Percentiles rank a stretch among this genome's conserved stretches.
Evolutionary conservation across 495 filamentous ascomycete species (phyloP).

Genomic region (Physcia stellaris): DNA sequence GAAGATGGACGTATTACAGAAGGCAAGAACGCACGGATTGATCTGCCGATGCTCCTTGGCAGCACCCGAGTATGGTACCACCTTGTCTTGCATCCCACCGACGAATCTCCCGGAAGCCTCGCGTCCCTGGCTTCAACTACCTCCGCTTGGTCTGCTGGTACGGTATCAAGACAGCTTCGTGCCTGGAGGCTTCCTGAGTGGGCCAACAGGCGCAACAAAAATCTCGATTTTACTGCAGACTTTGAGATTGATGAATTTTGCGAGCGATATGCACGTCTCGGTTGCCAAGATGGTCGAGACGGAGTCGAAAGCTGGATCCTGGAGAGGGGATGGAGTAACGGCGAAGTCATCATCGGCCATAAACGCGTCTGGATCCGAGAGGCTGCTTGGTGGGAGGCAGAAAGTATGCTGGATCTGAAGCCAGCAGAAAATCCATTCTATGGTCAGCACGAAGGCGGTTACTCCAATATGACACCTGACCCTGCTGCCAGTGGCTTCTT

Average conservation of each 20-base stretch:
- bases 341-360: slow-evolving; percentile 79
- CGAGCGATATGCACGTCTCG: slow-evolving; percentile 64
- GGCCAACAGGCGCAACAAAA: slow-evolving; percentile 83
- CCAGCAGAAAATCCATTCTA: slow-evolving; percentile 30
- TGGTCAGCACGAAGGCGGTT: slow-evolving; percentile 42
- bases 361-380: slow-evolving; percentile 95
- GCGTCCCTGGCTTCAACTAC: slow-evolving; percentile 44
- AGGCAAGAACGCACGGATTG: slow-evolving; percentile 60
- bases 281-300: slow-evolving; percentile 80
- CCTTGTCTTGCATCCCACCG: slow-evolving; percentile 79
- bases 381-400: slow-evolving; percentile 92
- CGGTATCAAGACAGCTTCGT: slow-evolving; percentile 82
- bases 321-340: slow-evolving; percentile 95
- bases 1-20: slow-evolving; percentile 61
- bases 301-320: slow-evolving; percentile 93
- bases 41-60: slow-evolving; percentile 51
- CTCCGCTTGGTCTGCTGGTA: slow-evolving; percentile 77
- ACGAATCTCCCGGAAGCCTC: slow-evolving; percentile 62
- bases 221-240: slow-evolving; percentile 93
- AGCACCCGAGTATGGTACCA: slow-evolving; percentile 94
- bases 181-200: slow-evolving; percentile 90
- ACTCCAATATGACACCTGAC: slow-evolving; percentile 35
- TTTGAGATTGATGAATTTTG: slow-evolving; percentile 91
- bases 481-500: slow-evolving; percentile 59
- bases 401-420: slow-evolving; percentile 90